phyloP scores from a whole-genome alignment of 192 early-diverging fungal species.

The Funneliformis mosseae region DNA sequence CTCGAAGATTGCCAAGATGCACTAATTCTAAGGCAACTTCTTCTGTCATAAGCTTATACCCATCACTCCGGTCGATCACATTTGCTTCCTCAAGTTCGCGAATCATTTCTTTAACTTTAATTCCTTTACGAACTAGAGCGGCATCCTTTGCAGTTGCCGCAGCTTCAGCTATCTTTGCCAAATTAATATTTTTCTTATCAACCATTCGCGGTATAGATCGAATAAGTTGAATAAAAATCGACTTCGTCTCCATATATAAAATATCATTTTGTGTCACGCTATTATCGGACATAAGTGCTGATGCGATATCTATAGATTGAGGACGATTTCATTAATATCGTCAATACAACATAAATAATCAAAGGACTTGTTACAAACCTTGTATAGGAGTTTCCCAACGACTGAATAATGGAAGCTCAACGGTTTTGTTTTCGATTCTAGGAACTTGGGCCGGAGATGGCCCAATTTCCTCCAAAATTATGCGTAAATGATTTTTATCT shows the following conservation, averaged over 20 bases:
- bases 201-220: conserved; percentile 81
- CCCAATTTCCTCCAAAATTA: conserved; percentile 79
- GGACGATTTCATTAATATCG: background rate
- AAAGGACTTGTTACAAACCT: conserved; percentile 37
- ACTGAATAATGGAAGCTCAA: conserved; percentile 76
- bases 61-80: conserved; percentile 73
- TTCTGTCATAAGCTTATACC: conserved; percentile 81
- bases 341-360: background rate
- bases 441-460: conserved; percentile 73
- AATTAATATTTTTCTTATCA: conserved; percentile 54
- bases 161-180: conserved; percentile 76
- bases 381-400: conserved; percentile 85
- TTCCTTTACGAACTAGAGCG: conserved; percentile 87
- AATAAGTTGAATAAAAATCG: conserved; percentile 90
- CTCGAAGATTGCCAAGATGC: conserved; percentile 88
- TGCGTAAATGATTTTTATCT: conserved; percentile 79
- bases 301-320: conserved; percentile 49
- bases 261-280: conserved; percentile 92
- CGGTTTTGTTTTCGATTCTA: conserved; percentile 75
- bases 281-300: conserved; percentile 76
- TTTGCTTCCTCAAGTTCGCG: conserved; percentile 78
- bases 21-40: conserved; percentile 88
- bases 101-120: conserved; percentile 95
- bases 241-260: conserved; percentile 94
- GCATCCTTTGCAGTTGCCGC: conserved; percentile 89